These are phyloP conservation scores for Pterulicium gracile DNA, from an alignment of 1,284 basidiomycete genomes.

Conservation along the genomic window DNA sequence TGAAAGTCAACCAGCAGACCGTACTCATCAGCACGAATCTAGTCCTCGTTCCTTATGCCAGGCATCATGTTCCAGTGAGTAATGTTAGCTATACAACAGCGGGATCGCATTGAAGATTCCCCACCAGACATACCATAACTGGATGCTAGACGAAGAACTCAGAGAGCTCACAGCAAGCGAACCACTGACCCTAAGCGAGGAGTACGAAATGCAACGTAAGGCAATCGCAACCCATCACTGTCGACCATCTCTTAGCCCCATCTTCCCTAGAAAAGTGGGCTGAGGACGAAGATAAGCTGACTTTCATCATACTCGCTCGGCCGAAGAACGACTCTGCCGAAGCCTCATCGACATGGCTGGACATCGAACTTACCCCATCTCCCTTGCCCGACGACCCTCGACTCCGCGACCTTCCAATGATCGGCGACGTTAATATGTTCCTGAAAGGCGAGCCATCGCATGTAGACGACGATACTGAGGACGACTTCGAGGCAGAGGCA, in stretches of 20 bases:
- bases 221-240: constrained; percentile 8
- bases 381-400: constrained; percentile 21
- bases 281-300: constrained; percentile 83
- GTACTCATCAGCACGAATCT: constrained; percentile 53
- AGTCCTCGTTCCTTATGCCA: constrained; percentile 66
- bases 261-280: constrained; percentile 68
- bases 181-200: constrained; percentile 72
- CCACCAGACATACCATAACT: constrained; percentile 73
- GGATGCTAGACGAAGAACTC: constrained; percentile 80
- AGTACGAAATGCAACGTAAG: constrained; percentile 88
- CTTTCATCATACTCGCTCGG: constrained; percentile 77
- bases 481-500: constrained; percentile 44
- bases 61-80: constrained; percentile 52
- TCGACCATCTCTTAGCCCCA: constrained; percentile 3
- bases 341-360: too few relatives aligned
- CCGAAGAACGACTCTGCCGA: too few relatives aligned
- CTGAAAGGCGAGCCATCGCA: constrained; percentile 39
- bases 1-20: constrained; percentile 54
- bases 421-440: constrained; percentile 92
- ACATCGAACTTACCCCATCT: too few relatives aligned
- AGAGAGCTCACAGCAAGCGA: constrained; percentile 82
- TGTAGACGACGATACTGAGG: constrained; percentile 18
- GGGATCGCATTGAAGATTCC: background rate
- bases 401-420: constrained; percentile 54
- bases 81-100: background rate